These are phyloP conservation scores for Petasospora rhodanensis DNA, from an alignment of 1,139 yeast genomes.

Conservation along the genomic window DNA sequence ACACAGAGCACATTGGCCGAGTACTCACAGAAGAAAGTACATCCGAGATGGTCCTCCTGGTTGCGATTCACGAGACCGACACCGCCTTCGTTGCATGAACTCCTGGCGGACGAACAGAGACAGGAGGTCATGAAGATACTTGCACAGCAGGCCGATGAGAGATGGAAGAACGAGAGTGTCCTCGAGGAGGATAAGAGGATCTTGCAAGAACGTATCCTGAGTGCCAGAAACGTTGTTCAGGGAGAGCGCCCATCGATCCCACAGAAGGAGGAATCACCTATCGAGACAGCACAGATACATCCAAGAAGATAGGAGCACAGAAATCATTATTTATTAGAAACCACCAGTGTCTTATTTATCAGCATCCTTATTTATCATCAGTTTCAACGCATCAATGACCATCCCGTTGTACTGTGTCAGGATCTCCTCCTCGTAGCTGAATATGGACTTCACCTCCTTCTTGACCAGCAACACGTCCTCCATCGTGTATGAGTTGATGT, in stretches of 20 bases:
- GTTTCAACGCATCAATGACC: slow-evolving; percentile 15
- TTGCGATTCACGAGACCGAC: slow-evolving; percentile 55
- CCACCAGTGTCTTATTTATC: slow-evolving; percentile 3
- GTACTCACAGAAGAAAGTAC: slow-evolving; percentile 31
- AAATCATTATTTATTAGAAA: slow-evolving; percentile 3
- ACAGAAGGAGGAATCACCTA: slow-evolving; percentile 26
- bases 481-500: slow-evolving; percentile 16
- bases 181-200: slow-evolving; percentile 15
- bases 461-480: slow-evolving; percentile 20
- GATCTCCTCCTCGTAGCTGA: slow-evolving; percentile 19
- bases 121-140: slow-evolving; percentile 50
- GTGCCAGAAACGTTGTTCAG: slow-evolving; percentile 6
- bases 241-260: background rate
- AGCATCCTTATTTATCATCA: slow-evolving; percentile 4
- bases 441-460: slow-evolving; percentile 17
- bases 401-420: slow-evolving; percentile 14
- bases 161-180: slow-evolving; percentile 43
- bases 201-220: slow-evolving; percentile 10
- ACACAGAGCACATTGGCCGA: slow-evolving; percentile 33
- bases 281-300: slow-evolving; percentile 33
- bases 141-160: slow-evolving; percentile 56
- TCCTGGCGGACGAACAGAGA: slow-evolving; percentile 53
- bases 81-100: slow-evolving; percentile 61
- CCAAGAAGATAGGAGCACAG: slow-evolving; percentile 26
- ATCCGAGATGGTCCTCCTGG: slow-evolving; percentile 83